Evolutionary conservation across 768 basidiomycete species (phyloP).

Genomic region (Tricholoma bakamatsutake): DNA sequence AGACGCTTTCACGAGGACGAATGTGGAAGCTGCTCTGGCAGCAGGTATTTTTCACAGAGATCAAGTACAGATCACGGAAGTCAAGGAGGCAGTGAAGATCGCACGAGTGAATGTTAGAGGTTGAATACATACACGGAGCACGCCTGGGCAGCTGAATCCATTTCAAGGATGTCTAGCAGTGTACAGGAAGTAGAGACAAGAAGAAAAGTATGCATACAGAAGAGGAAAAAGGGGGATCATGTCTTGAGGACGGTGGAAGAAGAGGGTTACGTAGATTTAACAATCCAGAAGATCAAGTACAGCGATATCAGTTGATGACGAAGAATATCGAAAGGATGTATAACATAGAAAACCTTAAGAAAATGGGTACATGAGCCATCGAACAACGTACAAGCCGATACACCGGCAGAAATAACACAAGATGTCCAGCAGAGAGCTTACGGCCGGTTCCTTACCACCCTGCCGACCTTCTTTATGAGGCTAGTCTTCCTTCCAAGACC

Average conservation of each 20-base stretch:
- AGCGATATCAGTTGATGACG: constrained; percentile 1
- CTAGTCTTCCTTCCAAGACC: constrained; percentile 69
- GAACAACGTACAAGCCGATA: background rate
- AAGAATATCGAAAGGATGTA: constrained; percentile 10
- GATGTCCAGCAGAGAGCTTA: background rate
- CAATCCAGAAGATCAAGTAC: constrained; percentile 4
- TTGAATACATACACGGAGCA: background rate
- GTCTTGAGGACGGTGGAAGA: background rate
- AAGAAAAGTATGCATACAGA: background rate
- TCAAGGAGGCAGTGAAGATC: constrained; percentile 54
- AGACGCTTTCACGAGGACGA: constrained; percentile 76
- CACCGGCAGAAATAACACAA: background rate
- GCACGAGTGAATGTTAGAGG: constrained; percentile 46
- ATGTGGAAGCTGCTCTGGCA: constrained; percentile 87
- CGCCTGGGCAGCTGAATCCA: background rate
- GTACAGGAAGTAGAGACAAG: constrained; percentile 6
- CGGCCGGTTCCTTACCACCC: constrained; percentile 52
- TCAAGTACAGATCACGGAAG: constrained; percentile 78
- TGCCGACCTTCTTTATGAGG: constrained; percentile 74
- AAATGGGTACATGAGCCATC: constrained; percentile 1
- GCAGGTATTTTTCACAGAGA: constrained; percentile 95
- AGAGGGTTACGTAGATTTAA: background rate
- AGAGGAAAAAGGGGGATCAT: background rate
- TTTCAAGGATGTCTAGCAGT: constrained; percentile 3
- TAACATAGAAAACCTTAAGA: background rate